Percentiles rank a stretch among this genome's conserved stretches.
phyloP scores from a whole-genome alignment of 2,329 filamentous ascomycete genomes.

The Sporothrix protearum region DNA sequence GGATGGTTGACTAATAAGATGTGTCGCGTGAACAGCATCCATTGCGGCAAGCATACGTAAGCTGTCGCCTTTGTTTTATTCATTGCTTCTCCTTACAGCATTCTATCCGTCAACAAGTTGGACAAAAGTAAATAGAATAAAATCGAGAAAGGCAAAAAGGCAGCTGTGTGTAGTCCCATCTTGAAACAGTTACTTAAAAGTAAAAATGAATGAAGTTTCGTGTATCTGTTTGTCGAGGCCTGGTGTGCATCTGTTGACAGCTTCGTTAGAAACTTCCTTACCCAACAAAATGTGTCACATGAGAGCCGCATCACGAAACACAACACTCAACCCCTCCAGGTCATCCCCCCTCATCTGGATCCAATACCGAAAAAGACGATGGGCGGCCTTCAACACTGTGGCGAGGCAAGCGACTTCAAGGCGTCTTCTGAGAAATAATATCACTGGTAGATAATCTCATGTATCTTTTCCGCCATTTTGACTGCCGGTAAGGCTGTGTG shows the following conservation, averaged over 20 bases:
- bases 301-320: conserved; percentile 1
- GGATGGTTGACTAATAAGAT: background rate
- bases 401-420: background rate
- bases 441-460: background rate
- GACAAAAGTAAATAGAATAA: background rate
- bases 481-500: background rate
- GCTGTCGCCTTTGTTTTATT: background rate
- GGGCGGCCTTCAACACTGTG: background rate
- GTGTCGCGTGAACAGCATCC: background rate
- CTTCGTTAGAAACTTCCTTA: background rate
- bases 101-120: background rate
- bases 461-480: background rate
- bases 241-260: background rate
- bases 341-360: background rate
- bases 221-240: no score
- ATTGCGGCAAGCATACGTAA: background rate
- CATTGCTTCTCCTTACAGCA: no score
- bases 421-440: background rate
- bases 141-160: no score
- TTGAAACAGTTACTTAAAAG: no score
- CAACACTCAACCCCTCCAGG: background rate
- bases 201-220: no score
- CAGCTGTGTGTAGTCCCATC: no score
- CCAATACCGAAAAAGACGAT: background rate
- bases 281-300: conserved; percentile 6